A percentile compares a stretch with the other conserved stretches of the same genome.
Evolutionary conservation across 2,329 filamentous ascomycete species (phyloP).

Genomic region (Alternaria ethzedia): DNA sequence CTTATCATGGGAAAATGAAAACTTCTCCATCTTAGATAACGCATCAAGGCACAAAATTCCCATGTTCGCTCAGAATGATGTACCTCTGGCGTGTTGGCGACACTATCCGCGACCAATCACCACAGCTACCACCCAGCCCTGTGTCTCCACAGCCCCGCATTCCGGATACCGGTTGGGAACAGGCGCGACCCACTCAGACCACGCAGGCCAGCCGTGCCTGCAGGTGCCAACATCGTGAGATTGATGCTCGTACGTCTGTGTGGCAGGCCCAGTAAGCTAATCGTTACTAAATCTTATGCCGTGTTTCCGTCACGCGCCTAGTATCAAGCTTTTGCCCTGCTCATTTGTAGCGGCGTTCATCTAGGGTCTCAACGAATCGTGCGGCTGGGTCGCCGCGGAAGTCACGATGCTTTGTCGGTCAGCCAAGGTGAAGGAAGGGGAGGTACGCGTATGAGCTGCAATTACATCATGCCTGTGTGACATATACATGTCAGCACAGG

Average conservation of each 20-base stretch:
- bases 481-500: neutral
- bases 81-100: neutral
- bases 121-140: neutral
- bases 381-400: neutral
- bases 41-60: neutral
- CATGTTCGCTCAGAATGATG: slow-evolving; percentile 10
- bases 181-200: neutral
- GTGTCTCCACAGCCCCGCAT: slow-evolving; percentile 4
- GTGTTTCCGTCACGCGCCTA: neutral
- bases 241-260: neutral
- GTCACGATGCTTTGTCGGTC: slow-evolving; percentile 8
- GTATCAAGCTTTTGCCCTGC: neutral
- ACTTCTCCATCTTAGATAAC: neutral
- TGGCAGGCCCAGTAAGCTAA: neutral
- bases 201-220: neutral
- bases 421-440: slow-evolving; percentile 8
- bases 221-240: slow-evolving; percentile 6
- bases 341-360: neutral
- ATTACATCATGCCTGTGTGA: slow-evolving; percentile 15
- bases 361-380: neutral
- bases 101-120: neutral
- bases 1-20: neutral
- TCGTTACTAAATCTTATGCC: neutral
- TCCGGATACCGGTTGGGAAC: neutral
- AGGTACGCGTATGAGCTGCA: slow-evolving; percentile 5